These are phyloP conservation scores for Hericium erinaceus DNA, from an alignment of 768 basidiomycete species.

Conservation along the genomic window DNA sequence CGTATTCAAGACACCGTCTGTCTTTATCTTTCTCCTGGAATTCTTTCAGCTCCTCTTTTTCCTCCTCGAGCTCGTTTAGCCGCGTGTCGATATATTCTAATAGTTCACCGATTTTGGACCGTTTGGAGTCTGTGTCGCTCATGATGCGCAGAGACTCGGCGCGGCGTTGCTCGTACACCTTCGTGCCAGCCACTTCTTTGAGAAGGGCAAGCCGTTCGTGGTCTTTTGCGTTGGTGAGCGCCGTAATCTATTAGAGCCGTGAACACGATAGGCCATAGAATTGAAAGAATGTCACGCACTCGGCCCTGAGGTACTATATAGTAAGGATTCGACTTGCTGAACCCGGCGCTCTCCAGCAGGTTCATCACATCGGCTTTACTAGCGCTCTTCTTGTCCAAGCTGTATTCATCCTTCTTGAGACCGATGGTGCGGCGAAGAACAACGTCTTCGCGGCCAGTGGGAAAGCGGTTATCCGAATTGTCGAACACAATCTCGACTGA, in stretches of 20 bases:
- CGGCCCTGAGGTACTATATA: constrained; percentile 98
- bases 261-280: background rate
- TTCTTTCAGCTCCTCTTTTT: constrained; percentile 95
- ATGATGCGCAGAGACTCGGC: constrained; percentile 92
- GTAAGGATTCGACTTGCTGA: constrained; percentile 97
- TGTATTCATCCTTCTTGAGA: constrained; percentile 97
- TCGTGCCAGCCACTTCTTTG: constrained; percentile 97
- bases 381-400: constrained; percentile 89
- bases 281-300: constrained; percentile 36
- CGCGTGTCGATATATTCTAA: constrained; percentile 88
- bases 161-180: constrained; percentile 93
- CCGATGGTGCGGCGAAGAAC: constrained; percentile 91
- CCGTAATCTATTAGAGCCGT: constrained; percentile 63
- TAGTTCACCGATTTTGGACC: constrained; percentile 83
- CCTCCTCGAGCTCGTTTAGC: constrained; percentile 87
- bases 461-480: constrained; percentile 89
- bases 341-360: constrained; percentile 91
- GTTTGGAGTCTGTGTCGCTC: constrained; percentile 92
- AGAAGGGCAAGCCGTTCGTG: constrained; percentile 87
- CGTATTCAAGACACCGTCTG: constrained; percentile 89
- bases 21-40: constrained; percentile 96
- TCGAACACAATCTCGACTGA: constrained; percentile 91
- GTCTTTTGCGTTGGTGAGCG: constrained; percentile 95
- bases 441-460: constrained; percentile 82
- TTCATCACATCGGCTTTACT: constrained; percentile 98